Conservation (phyloP, 371 early-diverging fungal genomes). For the Encephalitozoon intestinalis region DNA sequence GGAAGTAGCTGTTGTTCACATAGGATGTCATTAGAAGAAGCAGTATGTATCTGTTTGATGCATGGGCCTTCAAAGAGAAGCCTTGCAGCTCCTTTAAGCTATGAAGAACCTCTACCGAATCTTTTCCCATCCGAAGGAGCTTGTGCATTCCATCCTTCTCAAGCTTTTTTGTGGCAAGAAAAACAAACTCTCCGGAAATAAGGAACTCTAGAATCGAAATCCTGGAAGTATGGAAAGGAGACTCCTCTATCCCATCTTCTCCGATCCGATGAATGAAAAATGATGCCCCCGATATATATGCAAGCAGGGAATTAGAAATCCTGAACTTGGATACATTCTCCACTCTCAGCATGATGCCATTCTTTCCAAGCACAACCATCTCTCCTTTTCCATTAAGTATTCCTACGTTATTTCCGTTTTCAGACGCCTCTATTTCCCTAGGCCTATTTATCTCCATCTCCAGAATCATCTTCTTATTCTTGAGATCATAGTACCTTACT, state of each 20-base stretch:
- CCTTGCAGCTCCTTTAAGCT: neutral
- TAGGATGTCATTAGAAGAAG: slow-evolving; percentile 43
- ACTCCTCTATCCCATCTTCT: neutral
- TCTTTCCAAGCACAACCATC: slow-evolving; percentile 21
- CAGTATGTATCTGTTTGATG: neutral
- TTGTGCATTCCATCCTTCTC: slow-evolving; percentile 4
- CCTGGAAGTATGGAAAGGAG: neutral
- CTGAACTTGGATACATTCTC: slow-evolving; percentile 26
- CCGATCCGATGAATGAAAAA: slow-evolving; percentile 5
- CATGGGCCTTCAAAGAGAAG: neutral
- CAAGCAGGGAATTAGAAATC: slow-evolving; percentile 27
- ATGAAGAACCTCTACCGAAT: neutral
- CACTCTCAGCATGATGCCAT: neutral
- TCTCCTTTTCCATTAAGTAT: slow-evolving; percentile 19
- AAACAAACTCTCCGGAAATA: neutral
- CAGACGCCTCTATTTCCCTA: slow-evolving; percentile 47
- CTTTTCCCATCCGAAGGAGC: neutral
- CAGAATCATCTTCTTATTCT: neutral
- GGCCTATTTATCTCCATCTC: slow-evolving; percentile 16
- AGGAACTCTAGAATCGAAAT: neutral
- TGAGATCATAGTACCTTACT: slow-evolving; percentile 30
- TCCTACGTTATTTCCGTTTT: slow-evolving; percentile 22
- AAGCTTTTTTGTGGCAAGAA: slow-evolving; percentile 16
- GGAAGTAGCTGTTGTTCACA: slow-evolving; percentile 56
- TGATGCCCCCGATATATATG: slow-evolving; percentile 31